These are phyloP conservation scores for Backusella parvicylindrica DNA, from an alignment of 192 early-diverging fungal genomes.

Conservation along the genomic window DNA sequence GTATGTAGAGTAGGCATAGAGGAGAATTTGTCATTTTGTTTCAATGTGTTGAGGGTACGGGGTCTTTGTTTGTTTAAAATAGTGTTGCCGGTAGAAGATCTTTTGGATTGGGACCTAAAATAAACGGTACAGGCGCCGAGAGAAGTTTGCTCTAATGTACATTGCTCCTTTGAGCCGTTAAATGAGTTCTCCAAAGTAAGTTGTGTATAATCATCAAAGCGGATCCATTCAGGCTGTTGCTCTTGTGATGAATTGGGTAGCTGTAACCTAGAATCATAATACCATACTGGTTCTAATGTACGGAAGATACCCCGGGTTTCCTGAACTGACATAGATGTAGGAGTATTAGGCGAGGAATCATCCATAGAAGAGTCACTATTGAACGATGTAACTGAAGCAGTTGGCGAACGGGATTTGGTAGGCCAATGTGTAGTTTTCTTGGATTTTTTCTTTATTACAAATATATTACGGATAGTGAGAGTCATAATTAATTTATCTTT, in stretches of 20 bases:
- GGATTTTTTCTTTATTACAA: background rate
- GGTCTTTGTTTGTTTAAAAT: background rate
- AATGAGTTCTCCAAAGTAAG: conserved; percentile 1
- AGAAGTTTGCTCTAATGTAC: background rate
- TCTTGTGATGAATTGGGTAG: background rate
- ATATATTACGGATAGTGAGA: background rate
- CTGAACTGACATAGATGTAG: background rate
- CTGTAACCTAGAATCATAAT: background rate
- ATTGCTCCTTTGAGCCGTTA: background rate
- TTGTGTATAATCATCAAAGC: conserved; percentile 12
- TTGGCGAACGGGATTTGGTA: conserved; percentile 11
- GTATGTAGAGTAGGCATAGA: background rate
- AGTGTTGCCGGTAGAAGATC: background rate
- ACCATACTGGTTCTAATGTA: conserved; percentile 18
- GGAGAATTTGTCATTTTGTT: background rate
- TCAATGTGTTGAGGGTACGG: background rate
- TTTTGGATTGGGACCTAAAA: conserved; percentile 6
- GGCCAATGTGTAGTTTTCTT: background rate
- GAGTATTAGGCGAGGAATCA: conserved; percentile 12
- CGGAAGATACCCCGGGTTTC: conserved; percentile 24
- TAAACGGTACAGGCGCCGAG: conserved; percentile 13
- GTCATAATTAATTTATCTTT: background rate
- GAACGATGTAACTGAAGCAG: conserved; percentile 9
- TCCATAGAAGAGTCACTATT: background rate
- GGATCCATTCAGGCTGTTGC: conserved; percentile 2